A percentile compares a stretch with the other conserved stretches of the same genome.
Evolutionary conservation across 345 rosid genomes (phyloP).

Genomic region (Ceriops decandra): DNA sequence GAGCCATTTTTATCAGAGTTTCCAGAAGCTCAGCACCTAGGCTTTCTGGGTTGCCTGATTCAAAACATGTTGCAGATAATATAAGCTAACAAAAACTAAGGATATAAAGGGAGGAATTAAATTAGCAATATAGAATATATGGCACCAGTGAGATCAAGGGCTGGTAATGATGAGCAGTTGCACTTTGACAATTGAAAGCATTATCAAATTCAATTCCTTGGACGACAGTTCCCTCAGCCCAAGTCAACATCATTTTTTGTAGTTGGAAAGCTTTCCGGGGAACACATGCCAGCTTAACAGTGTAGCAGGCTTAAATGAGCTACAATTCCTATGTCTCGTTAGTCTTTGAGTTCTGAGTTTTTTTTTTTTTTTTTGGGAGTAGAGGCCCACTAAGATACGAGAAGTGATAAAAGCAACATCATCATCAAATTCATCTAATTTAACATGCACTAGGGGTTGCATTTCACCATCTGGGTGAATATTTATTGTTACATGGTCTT

Average conservation of each 20-base stretch:
- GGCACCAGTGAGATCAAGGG: neutral
- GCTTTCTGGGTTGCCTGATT: conserved; percentile 79
- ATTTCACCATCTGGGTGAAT: neutral
- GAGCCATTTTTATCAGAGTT: conserved; percentile 96
- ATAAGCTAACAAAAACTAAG: conserved; percentile 7
- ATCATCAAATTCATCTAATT: too few species aligned
- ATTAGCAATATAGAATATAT: neutral
- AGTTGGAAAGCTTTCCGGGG: neutral
- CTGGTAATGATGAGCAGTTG: neutral
- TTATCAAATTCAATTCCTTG: neutral
- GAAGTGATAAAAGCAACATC: too few species aligned
- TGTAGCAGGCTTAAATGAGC: neutral
- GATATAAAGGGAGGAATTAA: neutral
- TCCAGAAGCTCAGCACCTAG: conserved; percentile 90
- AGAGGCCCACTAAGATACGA: too few species aligned
- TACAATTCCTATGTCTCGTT: neutral
- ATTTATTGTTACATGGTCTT: neutral
- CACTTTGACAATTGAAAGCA: too few species aligned
- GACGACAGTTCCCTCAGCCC: neutral
- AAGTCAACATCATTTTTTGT: neutral
- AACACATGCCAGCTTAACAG: neutral
- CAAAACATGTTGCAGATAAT: conserved; percentile 13
- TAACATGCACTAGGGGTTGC: too few species aligned
- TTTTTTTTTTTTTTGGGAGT: too few species aligned
- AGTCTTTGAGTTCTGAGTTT: neutral